Base-by-base conservation (phyloP, 805 yeast genomes). In the Candida yuanshanica region DNA sequence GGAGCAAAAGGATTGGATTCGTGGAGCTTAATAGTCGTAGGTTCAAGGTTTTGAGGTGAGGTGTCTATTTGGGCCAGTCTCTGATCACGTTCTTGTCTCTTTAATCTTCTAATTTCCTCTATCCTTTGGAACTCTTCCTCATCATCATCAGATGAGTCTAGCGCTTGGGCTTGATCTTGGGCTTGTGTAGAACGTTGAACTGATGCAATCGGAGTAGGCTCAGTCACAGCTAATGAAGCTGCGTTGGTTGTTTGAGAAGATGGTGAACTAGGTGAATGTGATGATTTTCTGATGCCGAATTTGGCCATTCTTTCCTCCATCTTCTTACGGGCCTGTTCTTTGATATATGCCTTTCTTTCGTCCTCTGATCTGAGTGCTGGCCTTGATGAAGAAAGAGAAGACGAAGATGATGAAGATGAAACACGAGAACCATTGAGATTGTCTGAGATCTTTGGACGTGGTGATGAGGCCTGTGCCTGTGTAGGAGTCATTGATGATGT, bases 291-390 rank as follows among this genome's bases (percentile, higher is more conserved):
- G 43, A 87, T 74, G 1, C 95, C 95, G 39, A 88, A 49, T 27
- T 49, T 51, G 18, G 58, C 53, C 42, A 88, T 69, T 51, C 89
- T 70, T 54, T 86, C 95, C 44, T 79, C 79, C 95, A 89, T 87
- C 59, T 82, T 75, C 52, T 79, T 78, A 47, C 75, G 74, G 1
- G 87, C 87, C 53, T 85, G 93, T 18, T 88, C 91, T 60, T 83
- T 86, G 38, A 87, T 80, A 53, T 77, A 75, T 10, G 84, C 83
- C 13, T 89, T 75, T 49, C 93, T 70, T 39, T 84, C 91, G 43
- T 78, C 84, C 1, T 81, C 70, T 10, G 76, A 66, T 13, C 56
- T 64, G 31, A 23, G 34, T 50, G 61, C 65, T 8, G 48, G 14
- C 11, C 42, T 14, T 22, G 46, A 12, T 2, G 48, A 25, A 21